A percentile compares a stretch with the other conserved stretches of the same genome.
Evolutionary conservation across 805 yeast species (phyloP).

Genomic region (Millerozyma acaciae): DNA sequence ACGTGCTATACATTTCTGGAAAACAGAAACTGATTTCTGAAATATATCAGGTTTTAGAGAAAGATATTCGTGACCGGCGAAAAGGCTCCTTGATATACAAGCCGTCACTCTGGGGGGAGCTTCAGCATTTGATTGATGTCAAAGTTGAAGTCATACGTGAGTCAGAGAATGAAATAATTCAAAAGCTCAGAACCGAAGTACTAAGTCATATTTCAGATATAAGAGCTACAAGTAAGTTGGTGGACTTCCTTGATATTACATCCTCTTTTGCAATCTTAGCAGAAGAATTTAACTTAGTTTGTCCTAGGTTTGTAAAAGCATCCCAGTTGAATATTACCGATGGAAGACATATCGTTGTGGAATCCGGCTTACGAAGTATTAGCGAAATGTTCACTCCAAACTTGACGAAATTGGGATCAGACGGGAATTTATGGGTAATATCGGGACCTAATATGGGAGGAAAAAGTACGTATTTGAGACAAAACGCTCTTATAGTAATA

Average conservation of each 20-base stretch:
- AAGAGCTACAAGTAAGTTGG: conserved; percentile 44
- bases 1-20: conserved; percentile 49
- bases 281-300: conserved; percentile 56
- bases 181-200: conserved; percentile 44
- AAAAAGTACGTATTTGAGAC: conserved; percentile 71
- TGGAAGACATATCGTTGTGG: conserved; percentile 89
- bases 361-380: conserved; percentile 54
- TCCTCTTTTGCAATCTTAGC: conserved; percentile 72
- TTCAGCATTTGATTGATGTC: conserved; percentile 48
- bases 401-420: conserved; percentile 28
- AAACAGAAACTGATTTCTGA: conserved; percentile 26
- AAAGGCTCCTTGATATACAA: conserved; percentile 45
- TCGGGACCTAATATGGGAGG: conserved; percentile 94
- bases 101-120: conserved; percentile 46
- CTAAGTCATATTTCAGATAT: conserved; percentile 43
- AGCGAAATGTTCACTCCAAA: conserved; percentile 47
- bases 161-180: conserved; percentile 55
- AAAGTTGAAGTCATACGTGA: conserved; percentile 44
- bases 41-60: conserved; percentile 13
- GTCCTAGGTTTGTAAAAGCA: conserved; percentile 59
- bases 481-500: conserved; percentile 65
- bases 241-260: conserved; percentile 70
- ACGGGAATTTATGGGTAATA: conserved; percentile 45
- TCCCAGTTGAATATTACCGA: conserved; percentile 46
- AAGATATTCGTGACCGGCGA: conserved; percentile 29